A percentile compares a stretch with the other conserved stretches of the same genome.
phyloP scores from a whole-genome alignment of 2,329 filamentous ascomycete genomes.

The Tolypocladium tundrense region DNA sequence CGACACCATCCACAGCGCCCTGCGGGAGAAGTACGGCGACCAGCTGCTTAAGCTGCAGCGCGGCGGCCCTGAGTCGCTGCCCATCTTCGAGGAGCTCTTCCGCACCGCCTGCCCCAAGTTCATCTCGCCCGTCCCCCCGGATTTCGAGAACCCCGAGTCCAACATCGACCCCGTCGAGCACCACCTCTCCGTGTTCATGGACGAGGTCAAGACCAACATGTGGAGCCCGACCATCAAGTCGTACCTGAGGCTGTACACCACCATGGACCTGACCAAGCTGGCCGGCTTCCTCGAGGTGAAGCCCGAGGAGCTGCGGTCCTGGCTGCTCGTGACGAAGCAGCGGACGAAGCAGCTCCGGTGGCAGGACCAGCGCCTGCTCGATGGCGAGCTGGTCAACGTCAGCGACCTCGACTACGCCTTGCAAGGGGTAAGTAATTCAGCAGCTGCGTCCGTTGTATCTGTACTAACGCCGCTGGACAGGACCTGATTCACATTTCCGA shows the following conservation, averaged over 20 bases:
- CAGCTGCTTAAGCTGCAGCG: conserved; percentile 95
- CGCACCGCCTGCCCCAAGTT: conserved; percentile 97
- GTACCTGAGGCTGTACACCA: conserved; percentile 97
- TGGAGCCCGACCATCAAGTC: conserved; percentile 96
- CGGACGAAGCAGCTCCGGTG: conserved; percentile 93
- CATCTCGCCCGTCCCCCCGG: conserved; percentile 92
- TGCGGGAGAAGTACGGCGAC: conserved; percentile 98
- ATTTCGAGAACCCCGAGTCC: conserved; percentile 93
- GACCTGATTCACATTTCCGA: conserved; percentile 98
- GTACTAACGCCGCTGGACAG: conserved; percentile 30
- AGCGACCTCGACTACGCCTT: conserved; percentile 96
- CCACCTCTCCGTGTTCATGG: conserved; percentile 97
- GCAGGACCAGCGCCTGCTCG: conserved; percentile 76
- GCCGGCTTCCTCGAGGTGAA: conserved; percentile 95
- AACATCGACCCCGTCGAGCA: conserved; percentile 98
- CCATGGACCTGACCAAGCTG: conserved; percentile 97
- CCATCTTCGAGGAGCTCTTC: conserved; percentile 98
- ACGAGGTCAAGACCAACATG: conserved; percentile 99
- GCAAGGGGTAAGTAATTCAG: conserved; percentile 61
- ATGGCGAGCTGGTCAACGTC: conserved; percentile 86
- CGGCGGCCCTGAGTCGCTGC: conserved; percentile 87
- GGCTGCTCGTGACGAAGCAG: conserved; percentile 97
- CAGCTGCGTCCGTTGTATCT: conserved; percentile 11
- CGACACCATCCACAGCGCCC: conserved; percentile 96
- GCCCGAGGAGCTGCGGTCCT: conserved; percentile 88